Evolutionary conservation across 768 basidiomycete species (phyloP).

Genomic region (Auricularia auricula-judae): DNA sequence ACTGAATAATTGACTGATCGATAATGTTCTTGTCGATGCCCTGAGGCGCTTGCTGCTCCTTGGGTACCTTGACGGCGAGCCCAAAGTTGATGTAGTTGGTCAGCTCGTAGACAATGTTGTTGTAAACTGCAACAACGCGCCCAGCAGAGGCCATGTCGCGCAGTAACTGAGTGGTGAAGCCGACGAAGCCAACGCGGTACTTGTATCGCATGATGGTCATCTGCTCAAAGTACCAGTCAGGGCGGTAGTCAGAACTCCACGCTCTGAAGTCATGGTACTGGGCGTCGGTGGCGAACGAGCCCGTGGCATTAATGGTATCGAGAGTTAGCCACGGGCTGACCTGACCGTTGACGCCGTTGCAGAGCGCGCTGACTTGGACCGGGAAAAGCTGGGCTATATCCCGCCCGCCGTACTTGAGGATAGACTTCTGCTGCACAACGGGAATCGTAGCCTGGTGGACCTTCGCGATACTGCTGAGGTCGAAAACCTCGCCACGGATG

Average conservation of each 20-base stretch:
- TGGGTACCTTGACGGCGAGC: slow-evolving; percentile 42
- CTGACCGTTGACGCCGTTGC: slow-evolving; percentile 70
- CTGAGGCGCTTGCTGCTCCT: slow-evolving; percentile 32
- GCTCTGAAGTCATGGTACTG: slow-evolving; percentile 95
- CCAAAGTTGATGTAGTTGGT: slow-evolving; percentile 66
- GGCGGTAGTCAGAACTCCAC: slow-evolving; percentile 76
- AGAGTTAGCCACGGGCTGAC: slow-evolving; percentile 80
- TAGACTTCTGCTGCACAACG: slow-evolving; percentile 62
- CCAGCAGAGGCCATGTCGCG: slow-evolving; percentile 54
- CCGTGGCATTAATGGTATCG: slow-evolving; percentile 54
- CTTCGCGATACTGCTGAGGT: slow-evolving; percentile 55
- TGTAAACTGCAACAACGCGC: slow-evolving; percentile 72
- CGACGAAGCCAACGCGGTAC: slow-evolving; percentile 79
- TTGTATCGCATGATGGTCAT: slow-evolving; percentile 93
- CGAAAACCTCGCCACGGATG: slow-evolving; percentile 92
- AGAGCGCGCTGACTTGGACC: slow-evolving; percentile 90
- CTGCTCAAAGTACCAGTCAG: slow-evolving; percentile 95
- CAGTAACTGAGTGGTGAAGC: slow-evolving; percentile 69
- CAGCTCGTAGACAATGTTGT: slow-evolving; percentile 78
- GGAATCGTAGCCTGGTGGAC: slow-evolving; percentile 58
- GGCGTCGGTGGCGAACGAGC: slow-evolving; percentile 52
- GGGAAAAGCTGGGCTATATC: slow-evolving; percentile 77
- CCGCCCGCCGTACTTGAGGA: slow-evolving; percentile 77
- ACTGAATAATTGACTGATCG: slow-evolving; percentile 25
- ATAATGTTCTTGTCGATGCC: slow-evolving; percentile 70